Percentiles rank a stretch among this genome's conserved stretches.
These are phyloP conservation scores for Sporothrix pallida DNA, from an alignment of 2,329 filamentous ascomycete species.

Conservation along the genomic window DNA sequence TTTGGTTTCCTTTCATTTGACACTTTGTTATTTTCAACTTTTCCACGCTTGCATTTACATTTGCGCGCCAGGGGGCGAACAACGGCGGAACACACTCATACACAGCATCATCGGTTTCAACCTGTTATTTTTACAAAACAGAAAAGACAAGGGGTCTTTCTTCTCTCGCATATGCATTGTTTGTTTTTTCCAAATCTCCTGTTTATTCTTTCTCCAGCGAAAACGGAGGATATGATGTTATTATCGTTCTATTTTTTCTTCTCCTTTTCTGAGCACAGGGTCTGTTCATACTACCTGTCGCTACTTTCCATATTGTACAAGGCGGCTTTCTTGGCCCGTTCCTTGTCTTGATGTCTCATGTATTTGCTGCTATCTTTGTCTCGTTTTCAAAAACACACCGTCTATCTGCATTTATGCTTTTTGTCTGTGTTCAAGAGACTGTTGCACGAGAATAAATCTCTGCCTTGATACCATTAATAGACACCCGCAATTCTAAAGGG, in stretches of 20 bases:
- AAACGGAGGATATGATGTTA: constrained; percentile 5
- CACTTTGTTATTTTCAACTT: neutral
- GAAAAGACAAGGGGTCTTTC: constrained; percentile 1
- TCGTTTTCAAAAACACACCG: neutral
- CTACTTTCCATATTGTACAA: neutral
- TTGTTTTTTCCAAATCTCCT: neutral
- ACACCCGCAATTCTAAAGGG: constrained; percentile 1
- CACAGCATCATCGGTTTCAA: constrained; percentile 7
- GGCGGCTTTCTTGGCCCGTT: neutral
- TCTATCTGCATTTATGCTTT: constrained; percentile 8
- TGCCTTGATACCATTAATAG: constrained; percentile 22
- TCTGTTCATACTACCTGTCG: neutral
- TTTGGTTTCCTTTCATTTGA: constrained; percentile 9
- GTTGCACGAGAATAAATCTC: neutral
- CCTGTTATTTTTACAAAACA: neutral
- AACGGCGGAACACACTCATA: constrained; percentile 9
- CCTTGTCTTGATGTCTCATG: constrained; percentile 7
- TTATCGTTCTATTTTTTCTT: neutral
- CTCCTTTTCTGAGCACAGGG: neutral
- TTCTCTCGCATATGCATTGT: neutral
- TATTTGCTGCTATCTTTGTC: constrained; percentile 5
- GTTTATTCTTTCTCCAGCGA: neutral
- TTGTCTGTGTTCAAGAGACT: constrained; percentile 4
- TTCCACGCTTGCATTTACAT: constrained; percentile 17
- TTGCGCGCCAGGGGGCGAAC: constrained; percentile 9